Evolutionary conservation across 345 rosid species (phyloP).

Genomic region (Salix purpurea): DNA sequence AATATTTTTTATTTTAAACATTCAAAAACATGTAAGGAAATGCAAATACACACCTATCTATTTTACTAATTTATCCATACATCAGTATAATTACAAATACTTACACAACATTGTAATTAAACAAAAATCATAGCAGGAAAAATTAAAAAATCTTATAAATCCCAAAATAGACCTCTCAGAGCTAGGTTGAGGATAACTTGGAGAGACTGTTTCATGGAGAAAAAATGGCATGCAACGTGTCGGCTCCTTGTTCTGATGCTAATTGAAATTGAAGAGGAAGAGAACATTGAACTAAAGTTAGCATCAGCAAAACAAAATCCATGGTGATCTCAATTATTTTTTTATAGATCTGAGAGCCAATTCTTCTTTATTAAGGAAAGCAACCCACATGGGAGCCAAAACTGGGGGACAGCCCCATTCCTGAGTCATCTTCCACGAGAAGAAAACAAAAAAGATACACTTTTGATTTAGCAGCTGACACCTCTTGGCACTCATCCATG

Average conservation of each 20-base stretch:
- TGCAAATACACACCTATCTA: too few species aligned
- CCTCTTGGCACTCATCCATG: conserved; percentile 22
- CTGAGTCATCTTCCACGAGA: background rate
- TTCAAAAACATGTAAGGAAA: too few species aligned
- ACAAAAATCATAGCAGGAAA: too few species aligned
- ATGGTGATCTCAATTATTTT: background rate
- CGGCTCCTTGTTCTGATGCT: background rate
- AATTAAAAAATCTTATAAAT: too few species aligned
- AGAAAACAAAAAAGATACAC: background rate
- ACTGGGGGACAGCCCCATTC: background rate
- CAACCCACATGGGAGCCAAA: background rate
- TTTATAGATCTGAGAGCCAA: background rate
- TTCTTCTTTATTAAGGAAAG: background rate
- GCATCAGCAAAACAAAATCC: background rate
- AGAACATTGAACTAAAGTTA: background rate
- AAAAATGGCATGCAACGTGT: too few species aligned
- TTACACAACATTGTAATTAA: too few species aligned
- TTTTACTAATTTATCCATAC: too few species aligned
- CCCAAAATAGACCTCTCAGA: too few species aligned
- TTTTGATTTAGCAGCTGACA: conserved; percentile 26
- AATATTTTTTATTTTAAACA: too few species aligned
- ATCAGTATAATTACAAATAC: too few species aligned
- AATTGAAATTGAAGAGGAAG: background rate
- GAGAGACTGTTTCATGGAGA: too few species aligned
- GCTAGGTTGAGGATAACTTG: too few species aligned